phyloP scores from a whole-genome alignment of 805 yeast genomes.

The Schizosaccharomyces japonicus region DNA sequence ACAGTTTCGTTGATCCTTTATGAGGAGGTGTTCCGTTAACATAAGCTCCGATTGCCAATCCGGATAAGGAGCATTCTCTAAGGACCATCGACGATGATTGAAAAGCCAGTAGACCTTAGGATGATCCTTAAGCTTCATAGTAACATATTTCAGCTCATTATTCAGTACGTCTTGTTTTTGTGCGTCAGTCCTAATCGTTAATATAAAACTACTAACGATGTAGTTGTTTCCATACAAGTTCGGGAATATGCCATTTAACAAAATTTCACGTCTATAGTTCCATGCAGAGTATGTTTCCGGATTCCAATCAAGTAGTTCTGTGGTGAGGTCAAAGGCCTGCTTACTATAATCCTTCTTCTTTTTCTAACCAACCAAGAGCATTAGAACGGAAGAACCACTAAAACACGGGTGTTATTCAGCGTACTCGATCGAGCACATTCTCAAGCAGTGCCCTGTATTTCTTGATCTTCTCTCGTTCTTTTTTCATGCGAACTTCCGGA shows the following conservation, averaged over 20 bases:
- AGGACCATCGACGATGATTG: conserved; percentile 75
- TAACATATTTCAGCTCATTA: conserved; percentile 37
- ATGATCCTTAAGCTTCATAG: conserved; percentile 31
- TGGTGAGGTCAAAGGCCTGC: conserved; percentile 28
- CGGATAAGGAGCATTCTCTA: conserved; percentile 24
- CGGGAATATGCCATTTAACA: conserved; percentile 18
- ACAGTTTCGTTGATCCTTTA: conserved; percentile 54
- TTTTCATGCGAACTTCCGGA: not conserved
- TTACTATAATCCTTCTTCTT: conserved; percentile 11
- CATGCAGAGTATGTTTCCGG: conserved; percentile 79
- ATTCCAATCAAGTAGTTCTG: conserved; percentile 34
- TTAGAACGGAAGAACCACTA: not conserved
- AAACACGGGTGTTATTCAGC: not conserved
- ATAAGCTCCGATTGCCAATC: conserved; percentile 52
- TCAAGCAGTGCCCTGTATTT: not conserved
- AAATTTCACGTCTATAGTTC: conserved; percentile 66
- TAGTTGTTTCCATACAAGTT: conserved; percentile 5
- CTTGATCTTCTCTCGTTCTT: not conserved
- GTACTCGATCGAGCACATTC: not conserved
- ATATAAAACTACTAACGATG: conserved; percentile 1
- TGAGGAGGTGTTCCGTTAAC: conserved; percentile 43
- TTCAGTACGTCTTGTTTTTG: conserved; percentile 19
- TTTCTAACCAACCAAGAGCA: not conserved
- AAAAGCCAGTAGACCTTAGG: conserved; percentile 96
- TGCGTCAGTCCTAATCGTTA: conserved; percentile 9